phyloP scores from a whole-genome alignment of 345 rosid genomes.

The Eucalyptus polyanthemos region DNA sequence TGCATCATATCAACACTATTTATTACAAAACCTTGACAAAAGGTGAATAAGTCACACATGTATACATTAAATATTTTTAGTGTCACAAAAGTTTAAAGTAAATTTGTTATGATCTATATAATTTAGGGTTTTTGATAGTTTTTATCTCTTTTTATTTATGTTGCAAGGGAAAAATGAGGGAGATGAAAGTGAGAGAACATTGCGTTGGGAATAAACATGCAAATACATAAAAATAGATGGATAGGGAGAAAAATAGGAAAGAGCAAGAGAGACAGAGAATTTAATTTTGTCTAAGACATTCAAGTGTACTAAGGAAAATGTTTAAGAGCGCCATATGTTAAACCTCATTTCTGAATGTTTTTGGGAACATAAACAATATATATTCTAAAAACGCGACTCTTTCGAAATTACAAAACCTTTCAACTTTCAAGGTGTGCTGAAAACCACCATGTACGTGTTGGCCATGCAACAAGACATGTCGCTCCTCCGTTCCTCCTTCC shows the following conservation, averaged over 20 bases:
- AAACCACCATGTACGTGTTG: background rate
- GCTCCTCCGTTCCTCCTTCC: background rate
- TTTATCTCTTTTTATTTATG: background rate
- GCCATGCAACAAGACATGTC: background rate
- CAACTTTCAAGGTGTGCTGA: background rate
- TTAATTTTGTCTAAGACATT: background rate
- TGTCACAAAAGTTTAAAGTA: background rate
- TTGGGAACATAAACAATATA: background rate
- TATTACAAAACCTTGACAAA: accelerated
- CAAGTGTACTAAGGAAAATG: background rate
- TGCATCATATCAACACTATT: accelerated
- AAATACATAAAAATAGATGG: background rate
- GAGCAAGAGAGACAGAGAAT: background rate
- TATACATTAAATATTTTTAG: background rate
- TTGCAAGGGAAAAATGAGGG: background rate
- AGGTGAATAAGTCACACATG: accelerated
- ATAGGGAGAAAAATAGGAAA: background rate
- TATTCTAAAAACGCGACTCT: background rate
- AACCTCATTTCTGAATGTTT: background rate
- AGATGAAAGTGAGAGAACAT: background rate
- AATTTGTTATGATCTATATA: accelerated
- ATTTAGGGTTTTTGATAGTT: background rate
- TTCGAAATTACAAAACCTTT: background rate
- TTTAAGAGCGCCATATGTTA: background rate
- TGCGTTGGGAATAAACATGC: background rate